These are phyloP conservation scores for Trichosporon sp. DNA, from an alignment of 1,284 basidiomycete genomes.

Conservation along the genomic window DNA sequence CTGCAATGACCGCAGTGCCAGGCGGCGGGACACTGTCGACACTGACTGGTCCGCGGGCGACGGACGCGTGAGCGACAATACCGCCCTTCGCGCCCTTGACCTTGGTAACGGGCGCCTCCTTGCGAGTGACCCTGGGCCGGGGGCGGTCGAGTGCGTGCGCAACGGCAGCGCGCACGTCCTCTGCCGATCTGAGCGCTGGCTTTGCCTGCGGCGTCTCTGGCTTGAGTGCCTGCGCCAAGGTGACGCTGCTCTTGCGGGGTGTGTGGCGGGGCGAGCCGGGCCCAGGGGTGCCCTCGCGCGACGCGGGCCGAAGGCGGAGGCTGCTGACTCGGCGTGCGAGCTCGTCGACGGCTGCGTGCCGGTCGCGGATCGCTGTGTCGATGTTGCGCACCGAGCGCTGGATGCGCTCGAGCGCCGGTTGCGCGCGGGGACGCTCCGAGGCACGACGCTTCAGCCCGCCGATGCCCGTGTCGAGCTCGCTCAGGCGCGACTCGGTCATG, in stretches of 20 bases:
- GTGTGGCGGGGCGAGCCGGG: constrained; percentile 2
- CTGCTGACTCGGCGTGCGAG: constrained; percentile 45
- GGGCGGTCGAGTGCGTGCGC: background rate
- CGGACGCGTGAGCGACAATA: constrained; percentile 17
- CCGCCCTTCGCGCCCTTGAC: constrained; percentile 2
- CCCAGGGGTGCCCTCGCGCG: constrained; percentile 6
- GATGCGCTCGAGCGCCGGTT: constrained; percentile 49
- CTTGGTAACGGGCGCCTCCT: constrained; percentile 6
- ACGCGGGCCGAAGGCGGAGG: constrained; percentile 24
- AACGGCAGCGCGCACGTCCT: constrained; percentile 8
- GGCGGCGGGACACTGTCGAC: constrained; percentile 15
- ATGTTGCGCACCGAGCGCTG: constrained; percentile 51
- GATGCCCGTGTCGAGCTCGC: constrained; percentile 41
- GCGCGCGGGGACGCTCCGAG: constrained; percentile 11
- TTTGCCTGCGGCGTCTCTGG: background rate
- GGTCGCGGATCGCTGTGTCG: constrained; percentile 46
- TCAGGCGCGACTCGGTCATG: constrained; percentile 45
- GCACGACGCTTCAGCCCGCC: constrained; percentile 35
- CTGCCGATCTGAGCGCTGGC: constrained; percentile 12
- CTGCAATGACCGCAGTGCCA: background rate
- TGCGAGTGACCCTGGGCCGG: background rate
- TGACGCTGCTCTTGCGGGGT: background rate
- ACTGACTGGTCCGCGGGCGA: constrained; percentile 16
- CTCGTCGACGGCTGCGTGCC: constrained; percentile 49
- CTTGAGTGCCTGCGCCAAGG: background rate